These are phyloP conservation scores for Plantago lanceolata DNA, from an alignment of 305 asterid species.

Conservation along the genomic window DNA sequence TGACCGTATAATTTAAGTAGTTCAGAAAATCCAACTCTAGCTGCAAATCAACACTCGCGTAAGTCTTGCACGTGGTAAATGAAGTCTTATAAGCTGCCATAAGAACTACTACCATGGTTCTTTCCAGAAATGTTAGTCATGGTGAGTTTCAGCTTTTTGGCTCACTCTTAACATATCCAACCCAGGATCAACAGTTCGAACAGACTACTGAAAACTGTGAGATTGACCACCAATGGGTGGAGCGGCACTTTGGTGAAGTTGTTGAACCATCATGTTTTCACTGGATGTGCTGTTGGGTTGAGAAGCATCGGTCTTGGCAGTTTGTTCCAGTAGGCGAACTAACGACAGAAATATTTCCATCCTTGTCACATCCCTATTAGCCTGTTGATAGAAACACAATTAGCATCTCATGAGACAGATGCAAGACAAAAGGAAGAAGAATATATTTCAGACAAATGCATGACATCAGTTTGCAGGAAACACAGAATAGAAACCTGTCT, in stretches of 20 bases:
- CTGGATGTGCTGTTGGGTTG: conserved; percentile 28
- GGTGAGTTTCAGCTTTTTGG: conserved; percentile 28
- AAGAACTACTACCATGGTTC: conserved; percentile 24
- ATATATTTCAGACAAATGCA: too few relatives aligned
- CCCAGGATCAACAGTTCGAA: conserved; percentile 7
- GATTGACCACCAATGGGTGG: conserved; percentile 9
- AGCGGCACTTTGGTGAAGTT: conserved; percentile 34
- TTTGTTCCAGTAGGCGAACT: conserved; percentile 69
- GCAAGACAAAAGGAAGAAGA: neutral
- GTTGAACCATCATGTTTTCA: conserved; percentile 30
- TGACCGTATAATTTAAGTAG: conserved; percentile 2
- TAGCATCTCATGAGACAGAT: neutral
- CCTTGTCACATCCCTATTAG: conserved; percentile 68
- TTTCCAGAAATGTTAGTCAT: conserved; percentile 46
- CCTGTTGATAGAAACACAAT: conserved; percentile 38
- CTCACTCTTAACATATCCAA: conserved; percentile 52
- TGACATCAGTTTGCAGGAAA: neutral
- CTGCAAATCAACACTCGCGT: conserved; percentile 4
- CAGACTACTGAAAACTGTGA: neutral
- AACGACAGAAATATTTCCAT: conserved; percentile 75
- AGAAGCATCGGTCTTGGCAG: conserved; percentile 31
- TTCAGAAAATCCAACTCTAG: conserved; percentile 3
- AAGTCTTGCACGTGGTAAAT: conserved; percentile 14
- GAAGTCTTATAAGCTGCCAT: conserved; percentile 5
- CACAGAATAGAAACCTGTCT: neutral